A percentile compares a stretch with the other conserved stretches of the same genome.
Conservation (phyloP, 345 rosid species). For the Citrus medica region DNA sequence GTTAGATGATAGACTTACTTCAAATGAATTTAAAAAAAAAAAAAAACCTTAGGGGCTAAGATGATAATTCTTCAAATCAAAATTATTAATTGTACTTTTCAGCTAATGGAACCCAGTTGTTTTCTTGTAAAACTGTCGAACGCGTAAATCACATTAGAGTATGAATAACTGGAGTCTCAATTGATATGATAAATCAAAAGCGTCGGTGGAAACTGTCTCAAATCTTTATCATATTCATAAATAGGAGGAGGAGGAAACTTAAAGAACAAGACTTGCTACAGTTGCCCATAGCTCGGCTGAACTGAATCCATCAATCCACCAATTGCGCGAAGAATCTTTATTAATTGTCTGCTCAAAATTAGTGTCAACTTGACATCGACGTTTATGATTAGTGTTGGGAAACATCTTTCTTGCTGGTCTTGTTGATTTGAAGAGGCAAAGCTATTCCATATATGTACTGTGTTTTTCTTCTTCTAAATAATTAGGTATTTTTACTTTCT, state of each 20-base stretch:
- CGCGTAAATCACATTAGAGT: background rate
- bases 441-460: background rate
- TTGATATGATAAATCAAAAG: background rate
- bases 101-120: background rate
- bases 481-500: background rate
- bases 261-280: background rate
- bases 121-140: background rate
- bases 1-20: no score
- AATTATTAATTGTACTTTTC: background rate
- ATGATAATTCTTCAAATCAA: no score
- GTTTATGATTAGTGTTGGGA: background rate
- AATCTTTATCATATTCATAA: no score
- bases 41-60: no score
- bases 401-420: background rate
- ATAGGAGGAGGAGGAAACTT: background rate
- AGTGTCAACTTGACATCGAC: background rate
- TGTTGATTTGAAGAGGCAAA: background rate
- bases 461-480: background rate
- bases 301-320: background rate
- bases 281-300: background rate
- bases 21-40: no score
- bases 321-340: background rate
- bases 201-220: background rate
- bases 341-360: background rate
- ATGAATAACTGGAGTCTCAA: background rate